Conservation (phyloP, 2,329 filamentous ascomycete genomes). For the Aspergillus udagawae region DNA sequence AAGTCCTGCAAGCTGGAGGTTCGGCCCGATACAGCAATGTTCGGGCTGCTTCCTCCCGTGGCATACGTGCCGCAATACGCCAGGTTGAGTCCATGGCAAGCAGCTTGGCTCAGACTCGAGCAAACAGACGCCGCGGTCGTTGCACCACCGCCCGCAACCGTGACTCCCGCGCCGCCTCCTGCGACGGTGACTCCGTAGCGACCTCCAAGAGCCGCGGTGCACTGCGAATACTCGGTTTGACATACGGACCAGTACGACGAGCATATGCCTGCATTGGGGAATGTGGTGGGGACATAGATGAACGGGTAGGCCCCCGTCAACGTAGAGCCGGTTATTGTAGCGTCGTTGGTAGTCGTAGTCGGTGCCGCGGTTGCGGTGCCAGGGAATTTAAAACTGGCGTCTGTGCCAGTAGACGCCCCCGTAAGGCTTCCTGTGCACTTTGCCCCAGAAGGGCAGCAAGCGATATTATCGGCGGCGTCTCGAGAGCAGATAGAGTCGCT, state of each 20-base stretch:
- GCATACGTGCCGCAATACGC: slow-evolving; percentile 39
- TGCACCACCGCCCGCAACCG: slow-evolving; percentile 43
- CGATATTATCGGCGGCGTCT: slow-evolving; percentile 55
- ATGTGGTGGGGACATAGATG: slow-evolving; percentile 51
- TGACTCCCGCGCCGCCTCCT: slow-evolving; percentile 48
- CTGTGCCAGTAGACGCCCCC: slow-evolving; percentile 18
- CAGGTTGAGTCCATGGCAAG: slow-evolving; percentile 48
- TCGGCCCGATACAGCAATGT: slow-evolving; percentile 24
- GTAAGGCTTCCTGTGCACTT: slow-evolving; percentile 56
- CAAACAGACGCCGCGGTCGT: slow-evolving; percentile 43
- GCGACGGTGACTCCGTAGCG: slow-evolving; percentile 50
- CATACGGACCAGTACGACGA: slow-evolving; percentile 53
- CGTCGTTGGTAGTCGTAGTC: slow-evolving; percentile 23
- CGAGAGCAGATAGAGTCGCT: slow-evolving; percentile 51
- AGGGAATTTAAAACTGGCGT: slow-evolving; percentile 34
- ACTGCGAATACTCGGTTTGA: slow-evolving; percentile 44
- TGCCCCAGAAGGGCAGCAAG: slow-evolving; percentile 57
- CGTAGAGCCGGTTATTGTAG: slow-evolving; percentile 36
- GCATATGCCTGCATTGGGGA: slow-evolving; percentile 49
- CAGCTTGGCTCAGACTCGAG: slow-evolving; percentile 43
- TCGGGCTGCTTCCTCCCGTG: slow-evolving; percentile 25
- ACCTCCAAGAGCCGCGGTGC: slow-evolving; percentile 45
- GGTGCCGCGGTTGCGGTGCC: slow-evolving; percentile 25
- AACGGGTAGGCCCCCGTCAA: slow-evolving; percentile 51
- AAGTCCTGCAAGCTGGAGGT: slow-evolving; percentile 42